Conservation (phyloP, 202 grass and related monocot species). For the Zoysia matrella region DNA sequence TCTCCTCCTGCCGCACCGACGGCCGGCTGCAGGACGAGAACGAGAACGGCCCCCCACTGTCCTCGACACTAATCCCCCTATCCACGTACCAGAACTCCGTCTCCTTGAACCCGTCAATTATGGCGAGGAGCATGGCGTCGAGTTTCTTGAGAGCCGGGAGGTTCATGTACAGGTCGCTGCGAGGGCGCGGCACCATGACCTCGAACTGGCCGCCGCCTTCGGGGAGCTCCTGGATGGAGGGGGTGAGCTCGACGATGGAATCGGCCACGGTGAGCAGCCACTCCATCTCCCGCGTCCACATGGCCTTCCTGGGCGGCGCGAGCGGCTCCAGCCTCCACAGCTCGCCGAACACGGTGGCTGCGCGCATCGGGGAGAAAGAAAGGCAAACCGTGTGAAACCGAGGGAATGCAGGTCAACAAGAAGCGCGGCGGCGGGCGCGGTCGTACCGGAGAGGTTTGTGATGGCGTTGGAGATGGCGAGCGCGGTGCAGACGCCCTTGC, state of each 20-base stretch:
- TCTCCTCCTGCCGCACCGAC: slow-evolving; percentile 93
- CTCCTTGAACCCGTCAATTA: too few relatives aligned
- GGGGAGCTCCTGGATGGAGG: too few relatives aligned
- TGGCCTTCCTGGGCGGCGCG: slow-evolving; percentile 77
- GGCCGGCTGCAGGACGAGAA: slow-evolving; percentile 62
- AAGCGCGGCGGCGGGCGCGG: neutral
- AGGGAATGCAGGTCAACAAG: slow-evolving; percentile 35
- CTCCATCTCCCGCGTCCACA: slow-evolving; percentile 97
- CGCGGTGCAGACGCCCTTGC: slow-evolving; percentile 98
- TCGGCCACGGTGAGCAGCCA: slow-evolving; percentile 91
- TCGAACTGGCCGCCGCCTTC: too few relatives aligned
- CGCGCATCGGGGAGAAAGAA: neutral
- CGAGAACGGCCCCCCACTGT: slow-evolving; percentile 53
- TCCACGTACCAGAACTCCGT: too few relatives aligned
- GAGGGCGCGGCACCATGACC: too few relatives aligned
- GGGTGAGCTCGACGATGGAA: slow-evolving; percentile 83
- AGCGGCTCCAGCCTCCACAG: slow-evolving; percentile 92
- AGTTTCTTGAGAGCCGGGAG: too few relatives aligned
- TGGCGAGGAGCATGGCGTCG: too few relatives aligned
- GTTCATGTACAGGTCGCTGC: too few relatives aligned
- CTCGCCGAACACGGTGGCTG: slow-evolving; percentile 39
- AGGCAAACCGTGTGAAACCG: neutral
- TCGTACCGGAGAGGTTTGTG: slow-evolving; percentile 91
- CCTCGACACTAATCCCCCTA: slow-evolving; percentile 48
- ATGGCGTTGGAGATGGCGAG: slow-evolving; percentile 98